Conservation (phyloP, 148 eudicot genomes). For the Chenopodium berlandieri region DNA sequence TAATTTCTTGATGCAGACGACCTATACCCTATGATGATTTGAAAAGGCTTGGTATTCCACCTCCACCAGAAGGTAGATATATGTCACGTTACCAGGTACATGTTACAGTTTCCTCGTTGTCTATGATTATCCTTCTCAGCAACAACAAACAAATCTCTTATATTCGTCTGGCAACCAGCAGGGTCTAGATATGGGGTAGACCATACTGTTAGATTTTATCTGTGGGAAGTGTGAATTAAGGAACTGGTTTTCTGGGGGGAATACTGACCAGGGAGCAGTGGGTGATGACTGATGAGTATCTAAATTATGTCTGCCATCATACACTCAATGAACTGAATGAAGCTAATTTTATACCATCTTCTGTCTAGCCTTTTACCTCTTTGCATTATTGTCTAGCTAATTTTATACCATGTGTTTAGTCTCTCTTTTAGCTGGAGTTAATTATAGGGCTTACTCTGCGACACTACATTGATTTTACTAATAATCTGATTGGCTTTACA, state of each 20-base stretch:
- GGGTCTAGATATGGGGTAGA: too few species aligned
- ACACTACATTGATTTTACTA: neutral
- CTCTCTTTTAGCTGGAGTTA: neutral
- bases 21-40: conserved; percentile 82
- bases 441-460: neutral
- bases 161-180: neutral
- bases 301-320: neutral
- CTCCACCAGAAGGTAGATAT: conserved; percentile 97
- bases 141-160: neutral
- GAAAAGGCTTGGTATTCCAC: conserved; percentile 84
- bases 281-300: neutral
- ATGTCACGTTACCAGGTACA: conserved; percentile 85
- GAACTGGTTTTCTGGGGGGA: neutral
- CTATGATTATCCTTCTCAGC: neutral
- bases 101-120: neutral
- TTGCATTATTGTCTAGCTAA: neutral
- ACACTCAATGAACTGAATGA: neutral
- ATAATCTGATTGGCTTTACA: neutral
- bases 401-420: neutral
- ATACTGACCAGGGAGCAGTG: too few species aligned
- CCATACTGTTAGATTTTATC: neutral
- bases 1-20: conserved; percentile 44
- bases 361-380: neutral
- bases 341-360: neutral
- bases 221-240: neutral